These are phyloP conservation scores for Venturia oleaginea DNA, from an alignment of 2,329 filamentous ascomycete genomes.

Conservation along the genomic window DNA sequence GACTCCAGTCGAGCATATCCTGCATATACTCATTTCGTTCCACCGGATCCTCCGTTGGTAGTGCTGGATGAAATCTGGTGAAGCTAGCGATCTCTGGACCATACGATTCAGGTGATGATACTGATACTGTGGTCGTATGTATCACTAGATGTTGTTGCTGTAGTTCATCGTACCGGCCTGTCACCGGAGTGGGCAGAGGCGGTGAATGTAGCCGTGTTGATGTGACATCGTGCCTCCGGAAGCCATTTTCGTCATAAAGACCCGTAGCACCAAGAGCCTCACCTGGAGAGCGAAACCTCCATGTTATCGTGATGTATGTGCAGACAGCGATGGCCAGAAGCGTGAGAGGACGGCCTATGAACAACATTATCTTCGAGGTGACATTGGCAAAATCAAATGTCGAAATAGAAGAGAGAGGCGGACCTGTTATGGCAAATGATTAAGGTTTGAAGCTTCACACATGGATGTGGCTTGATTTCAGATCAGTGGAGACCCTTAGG, in stretches of 20 bases:
- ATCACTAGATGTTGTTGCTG: background rate
- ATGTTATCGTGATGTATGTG: conserved; percentile 9
- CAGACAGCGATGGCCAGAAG: conserved; percentile 10
- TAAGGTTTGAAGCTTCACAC: background rate
- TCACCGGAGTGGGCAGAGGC: background rate
- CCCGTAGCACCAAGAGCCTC: background rate
- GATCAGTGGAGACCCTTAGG: background rate
- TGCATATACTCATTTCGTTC: conserved; percentile 28
- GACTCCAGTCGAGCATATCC: conserved; percentile 34
- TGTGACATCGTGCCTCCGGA: background rate
- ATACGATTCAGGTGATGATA: background rate
- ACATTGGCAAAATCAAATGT: background rate
- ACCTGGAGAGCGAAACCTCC: conserved; percentile 2
- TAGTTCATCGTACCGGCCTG: background rate
- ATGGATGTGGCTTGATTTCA: conserved; percentile 2
- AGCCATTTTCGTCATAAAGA: conserved; percentile 12
- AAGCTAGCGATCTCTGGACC: background rate
- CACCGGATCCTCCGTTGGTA: background rate
- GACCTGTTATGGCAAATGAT: background rate
- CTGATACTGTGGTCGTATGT: background rate
- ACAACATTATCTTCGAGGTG: conserved; percentile 8
- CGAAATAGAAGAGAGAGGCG: background rate
- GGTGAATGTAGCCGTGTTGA: background rate
- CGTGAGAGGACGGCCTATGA: conserved; percentile 8
- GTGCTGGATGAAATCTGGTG: background rate